Conservation (phyloP, 805 yeast species). For the Lachancea sp. region DNA sequence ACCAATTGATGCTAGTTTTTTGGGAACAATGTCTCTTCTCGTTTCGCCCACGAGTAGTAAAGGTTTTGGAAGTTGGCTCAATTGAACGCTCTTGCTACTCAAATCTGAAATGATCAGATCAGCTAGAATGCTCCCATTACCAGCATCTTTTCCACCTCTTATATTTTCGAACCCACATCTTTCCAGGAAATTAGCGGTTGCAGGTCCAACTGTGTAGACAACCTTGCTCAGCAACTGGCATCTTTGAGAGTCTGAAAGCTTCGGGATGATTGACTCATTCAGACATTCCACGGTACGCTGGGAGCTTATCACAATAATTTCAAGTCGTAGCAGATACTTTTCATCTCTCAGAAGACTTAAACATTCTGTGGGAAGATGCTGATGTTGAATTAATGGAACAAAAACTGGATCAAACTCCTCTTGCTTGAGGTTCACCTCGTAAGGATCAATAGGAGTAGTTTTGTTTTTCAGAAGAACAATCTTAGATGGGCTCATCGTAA, state of each 20-base stretch:
- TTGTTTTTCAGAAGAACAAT: slow-evolving; percentile 63
- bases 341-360: slow-evolving; percentile 38
- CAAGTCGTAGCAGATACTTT: slow-evolving; percentile 36
- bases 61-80: slow-evolving; percentile 20
- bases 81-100: not conserved
- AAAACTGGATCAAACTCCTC: slow-evolving; percentile 44
- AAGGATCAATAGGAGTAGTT: slow-evolving; percentile 64
- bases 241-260: slow-evolving; percentile 13
- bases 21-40: slow-evolving; percentile 76
- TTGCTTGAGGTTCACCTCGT: slow-evolving; percentile 39
- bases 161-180: slow-evolving; percentile 61
- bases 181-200: slow-evolving; percentile 56
- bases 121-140: slow-evolving; percentile 70
- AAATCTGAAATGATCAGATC: slow-evolving; percentile 47
- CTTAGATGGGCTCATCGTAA: slow-evolving; percentile 9
- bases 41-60: slow-evolving; percentile 83
- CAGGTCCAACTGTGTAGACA: slow-evolving; percentile 88
- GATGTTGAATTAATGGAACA: slow-evolving; percentile 69
- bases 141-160: slow-evolving; percentile 69
- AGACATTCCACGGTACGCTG: slow-evolving; percentile 88
- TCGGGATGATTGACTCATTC: slow-evolving; percentile 37
- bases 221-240: slow-evolving; percentile 40
- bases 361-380: slow-evolving; percentile 43
- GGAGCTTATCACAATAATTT: slow-evolving; percentile 71
- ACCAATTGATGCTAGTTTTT: slow-evolving; percentile 35